Conservation (phyloP, 1,284 basidiomycete genomes). For the Austropuccinia psidii region DNA sequence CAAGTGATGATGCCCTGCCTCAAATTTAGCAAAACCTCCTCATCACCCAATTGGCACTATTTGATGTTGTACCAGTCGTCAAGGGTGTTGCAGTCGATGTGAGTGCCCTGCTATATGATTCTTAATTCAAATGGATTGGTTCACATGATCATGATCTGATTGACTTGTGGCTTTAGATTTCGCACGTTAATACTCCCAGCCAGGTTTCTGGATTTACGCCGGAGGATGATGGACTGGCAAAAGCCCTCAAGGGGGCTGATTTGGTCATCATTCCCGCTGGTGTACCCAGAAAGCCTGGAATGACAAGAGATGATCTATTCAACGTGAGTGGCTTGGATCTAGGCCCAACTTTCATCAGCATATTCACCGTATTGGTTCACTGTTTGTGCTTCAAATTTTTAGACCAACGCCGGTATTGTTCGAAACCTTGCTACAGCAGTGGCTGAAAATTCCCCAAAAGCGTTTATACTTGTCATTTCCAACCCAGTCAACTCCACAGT, state of each 20-base stretch:
- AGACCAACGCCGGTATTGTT: constrained; percentile 93
- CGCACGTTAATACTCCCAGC: constrained; percentile 81
- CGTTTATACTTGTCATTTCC: constrained; percentile 90
- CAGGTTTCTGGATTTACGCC: constrained; percentile 68
- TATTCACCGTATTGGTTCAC: neutral
- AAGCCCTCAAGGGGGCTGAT: constrained; percentile 73
- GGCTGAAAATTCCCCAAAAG: constrained; percentile 77
- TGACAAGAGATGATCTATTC: constrained; percentile 99
- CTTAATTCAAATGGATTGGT: constrained; percentile 51
- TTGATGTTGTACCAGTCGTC: constrained; percentile 37
- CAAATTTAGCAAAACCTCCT: constrained; percentile 38
- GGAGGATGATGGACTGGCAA: constrained; percentile 70
- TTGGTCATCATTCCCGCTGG: constrained; percentile 97
- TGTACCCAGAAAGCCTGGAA: constrained; percentile 52
- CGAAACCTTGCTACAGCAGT: constrained; percentile 86
- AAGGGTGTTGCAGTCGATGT: constrained; percentile 38
- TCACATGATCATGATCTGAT: constrained; percentile 59
- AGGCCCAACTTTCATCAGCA: constrained; percentile 38
- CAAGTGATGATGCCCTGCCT: neutral
- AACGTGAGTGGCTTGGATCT: too few species aligned
- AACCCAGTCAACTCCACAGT: constrained; percentile 81
- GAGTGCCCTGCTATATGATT: neutral
- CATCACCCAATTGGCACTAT: constrained; percentile 37
- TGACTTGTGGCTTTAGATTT: constrained; percentile 38
- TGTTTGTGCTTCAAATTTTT: neutral